Conservation (phyloP, 2,329 filamentous ascomycete species). For the Proliferodiscus dingleyae region DNA sequence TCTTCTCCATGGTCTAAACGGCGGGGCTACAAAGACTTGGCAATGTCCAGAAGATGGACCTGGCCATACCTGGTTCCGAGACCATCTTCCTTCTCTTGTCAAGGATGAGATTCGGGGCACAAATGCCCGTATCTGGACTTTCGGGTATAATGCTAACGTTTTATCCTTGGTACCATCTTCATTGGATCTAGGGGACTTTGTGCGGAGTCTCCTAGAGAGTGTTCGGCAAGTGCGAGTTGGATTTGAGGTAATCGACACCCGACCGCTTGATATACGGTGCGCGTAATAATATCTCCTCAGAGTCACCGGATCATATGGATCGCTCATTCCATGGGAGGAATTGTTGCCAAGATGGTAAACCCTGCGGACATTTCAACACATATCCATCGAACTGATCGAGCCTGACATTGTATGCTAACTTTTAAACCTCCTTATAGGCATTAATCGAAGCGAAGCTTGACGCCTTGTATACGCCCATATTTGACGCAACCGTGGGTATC, state of each 20-base stretch:
- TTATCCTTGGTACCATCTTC: conserved; percentile 2
- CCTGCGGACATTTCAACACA: not conserved
- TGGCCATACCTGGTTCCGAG: not conserved
- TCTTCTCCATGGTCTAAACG: not conserved
- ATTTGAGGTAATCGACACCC: not conserved
- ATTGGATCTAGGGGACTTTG: not conserved
- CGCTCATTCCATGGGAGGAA: not conserved
- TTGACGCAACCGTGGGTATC: conserved; percentile 4
- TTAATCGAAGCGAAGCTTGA: not conserved
- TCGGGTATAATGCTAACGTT: conserved; percentile 6
- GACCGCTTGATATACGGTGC: not conserved
- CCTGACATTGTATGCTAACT: not conserved
- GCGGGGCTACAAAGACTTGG: not conserved
- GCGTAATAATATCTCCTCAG: not conserved
- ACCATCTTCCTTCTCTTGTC: conserved; percentile 1
- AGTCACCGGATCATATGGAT: not conserved
- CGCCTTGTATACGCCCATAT: conserved; percentile 3
- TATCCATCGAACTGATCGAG: not conserved
- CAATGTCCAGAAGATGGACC: not conserved
- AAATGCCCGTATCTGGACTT: conserved; percentile 7
- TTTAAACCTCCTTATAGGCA: not conserved
- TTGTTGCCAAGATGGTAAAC: not conserved
- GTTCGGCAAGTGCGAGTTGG: not conserved
- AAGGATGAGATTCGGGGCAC: conserved; percentile 3
- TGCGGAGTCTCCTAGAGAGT: not conserved